phyloP scores from a whole-genome alignment of 345 rosid genomes.

The Corchorus capsularis region DNA sequence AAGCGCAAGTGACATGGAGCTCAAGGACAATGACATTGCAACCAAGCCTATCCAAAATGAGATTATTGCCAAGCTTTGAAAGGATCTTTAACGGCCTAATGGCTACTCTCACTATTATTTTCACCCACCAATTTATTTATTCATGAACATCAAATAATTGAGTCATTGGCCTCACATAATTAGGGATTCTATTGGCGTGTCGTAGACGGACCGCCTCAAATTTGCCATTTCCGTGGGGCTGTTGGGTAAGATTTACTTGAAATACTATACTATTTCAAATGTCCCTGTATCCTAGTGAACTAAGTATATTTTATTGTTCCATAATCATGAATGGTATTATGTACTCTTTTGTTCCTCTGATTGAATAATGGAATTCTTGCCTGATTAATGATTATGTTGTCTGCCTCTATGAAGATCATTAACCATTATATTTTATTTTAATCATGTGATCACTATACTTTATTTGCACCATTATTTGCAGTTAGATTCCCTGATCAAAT shows the following conservation, averaged over 20 bases:
- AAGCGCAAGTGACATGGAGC: constrained; percentile 42
- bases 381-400: too few species aligned
- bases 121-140: background rate
- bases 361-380: constrained; percentile 5
- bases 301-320: background rate
- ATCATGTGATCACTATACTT: background rate
- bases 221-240: background rate
- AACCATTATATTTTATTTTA: background rate
- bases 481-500: background rate
- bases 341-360: background rate
- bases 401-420: background rate
- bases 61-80: constrained; percentile 55
- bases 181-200: background rate
- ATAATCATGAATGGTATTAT: background rate
- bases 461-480: background rate
- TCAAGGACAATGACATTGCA: constrained; percentile 42
- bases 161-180: background rate
- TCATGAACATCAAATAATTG: background rate
- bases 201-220: too few species aligned
- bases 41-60: constrained; percentile 47
- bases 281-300: background rate
- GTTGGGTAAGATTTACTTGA: background rate
- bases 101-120: background rate
- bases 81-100: too few species aligned
- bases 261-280: background rate